Evolutionary conservation across 2,329 filamentous ascomycete genomes (phyloP).

Genomic region (Harringtonia aguacate): DNA sequence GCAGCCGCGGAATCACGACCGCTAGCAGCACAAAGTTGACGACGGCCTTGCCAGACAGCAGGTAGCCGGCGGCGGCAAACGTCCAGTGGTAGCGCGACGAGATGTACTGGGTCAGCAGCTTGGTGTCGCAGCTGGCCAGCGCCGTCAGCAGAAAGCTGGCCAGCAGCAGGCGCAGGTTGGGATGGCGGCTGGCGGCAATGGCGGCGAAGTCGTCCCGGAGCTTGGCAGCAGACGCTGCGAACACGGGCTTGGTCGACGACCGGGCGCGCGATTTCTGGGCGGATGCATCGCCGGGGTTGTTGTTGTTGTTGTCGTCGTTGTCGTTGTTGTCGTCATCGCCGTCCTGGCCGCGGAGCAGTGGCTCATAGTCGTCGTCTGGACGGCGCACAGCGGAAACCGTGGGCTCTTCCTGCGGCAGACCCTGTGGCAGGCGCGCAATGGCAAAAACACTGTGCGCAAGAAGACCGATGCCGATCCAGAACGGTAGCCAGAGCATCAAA

Average conservation of each 20-base stretch:
- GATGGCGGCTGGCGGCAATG: conserved; percentile 25
- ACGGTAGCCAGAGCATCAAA: conserved; percentile 30
- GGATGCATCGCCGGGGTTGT: too few species aligned
- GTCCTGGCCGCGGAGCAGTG: too few species aligned
- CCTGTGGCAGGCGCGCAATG: conserved; percentile 19
- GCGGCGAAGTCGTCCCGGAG: conserved; percentile 18
- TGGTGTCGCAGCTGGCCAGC: conserved; percentile 39
- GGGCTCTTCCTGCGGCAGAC: too few species aligned
- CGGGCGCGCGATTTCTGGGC: too few species aligned
- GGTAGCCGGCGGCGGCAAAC: conserved; percentile 34
- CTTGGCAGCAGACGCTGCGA: conserved; percentile 16
- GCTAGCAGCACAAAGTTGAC: conserved; percentile 35
- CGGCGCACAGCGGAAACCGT: too few species aligned
- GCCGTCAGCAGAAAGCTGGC: conserved; percentile 35
- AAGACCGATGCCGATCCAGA: conserved; percentile 27
- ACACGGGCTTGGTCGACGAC: too few species aligned
- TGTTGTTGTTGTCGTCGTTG: too few species aligned
- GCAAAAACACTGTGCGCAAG: conserved; percentile 22
- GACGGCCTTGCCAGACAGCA: conserved; percentile 35
- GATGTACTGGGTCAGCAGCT: conserved; percentile 38
- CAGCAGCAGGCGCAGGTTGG: conserved; percentile 31
- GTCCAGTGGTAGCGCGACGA: conserved; percentile 36
- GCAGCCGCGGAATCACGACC: conserved; percentile 26
- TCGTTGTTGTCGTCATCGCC: conserved; percentile 2
- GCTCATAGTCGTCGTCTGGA: too few species aligned